Conservation (phyloP, 805 yeast species). For the Candida pseudoglaebosa region DNA sequence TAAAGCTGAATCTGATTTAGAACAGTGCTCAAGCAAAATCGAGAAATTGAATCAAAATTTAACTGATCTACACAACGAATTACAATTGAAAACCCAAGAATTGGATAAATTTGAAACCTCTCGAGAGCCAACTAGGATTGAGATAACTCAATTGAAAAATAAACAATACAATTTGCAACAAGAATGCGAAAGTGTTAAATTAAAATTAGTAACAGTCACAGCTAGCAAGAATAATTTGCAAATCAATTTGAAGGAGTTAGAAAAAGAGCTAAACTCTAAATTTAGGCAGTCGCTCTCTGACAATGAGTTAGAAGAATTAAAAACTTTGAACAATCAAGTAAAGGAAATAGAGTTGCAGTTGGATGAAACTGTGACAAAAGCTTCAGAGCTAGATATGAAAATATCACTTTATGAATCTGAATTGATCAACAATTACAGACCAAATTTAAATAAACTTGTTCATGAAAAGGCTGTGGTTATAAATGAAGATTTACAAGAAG, state of each 20-base stretch:
- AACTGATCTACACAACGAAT: conserved; percentile 44
- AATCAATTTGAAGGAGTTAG: conserved; percentile 40
- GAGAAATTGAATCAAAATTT: conserved; percentile 48
- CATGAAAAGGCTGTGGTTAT: conserved; percentile 4
- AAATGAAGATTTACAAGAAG: conserved; percentile 18
- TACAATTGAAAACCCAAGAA: conserved; percentile 29
- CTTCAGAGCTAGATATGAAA: conserved; percentile 44
- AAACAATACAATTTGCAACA: conserved; percentile 43
- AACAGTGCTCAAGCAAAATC: conserved; percentile 34
- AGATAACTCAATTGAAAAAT: conserved; percentile 37
- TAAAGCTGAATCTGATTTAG: conserved; percentile 34
- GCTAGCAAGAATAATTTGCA: conserved; percentile 28
- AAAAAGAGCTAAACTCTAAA: conserved; percentile 47
- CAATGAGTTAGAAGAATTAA: conserved; percentile 45
- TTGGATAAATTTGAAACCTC: conserved; percentile 42
- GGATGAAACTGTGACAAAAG: conserved; percentile 32
- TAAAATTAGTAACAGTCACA: conserved; percentile 32
- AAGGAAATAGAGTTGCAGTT: conserved; percentile 37
- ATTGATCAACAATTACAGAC: conserved; percentile 52
- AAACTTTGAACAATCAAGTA: conserved; percentile 30
- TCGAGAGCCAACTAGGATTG: conserved; percentile 42
- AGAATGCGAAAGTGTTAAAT: conserved; percentile 31
- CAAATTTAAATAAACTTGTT: conserved; percentile 34
- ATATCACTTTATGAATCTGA: conserved; percentile 50
- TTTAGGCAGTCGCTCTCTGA: conserved; percentile 51